phyloP scores from a whole-genome alignment of 1,284 basidiomycete genomes.

The Rhodotorula sp. region DNA sequence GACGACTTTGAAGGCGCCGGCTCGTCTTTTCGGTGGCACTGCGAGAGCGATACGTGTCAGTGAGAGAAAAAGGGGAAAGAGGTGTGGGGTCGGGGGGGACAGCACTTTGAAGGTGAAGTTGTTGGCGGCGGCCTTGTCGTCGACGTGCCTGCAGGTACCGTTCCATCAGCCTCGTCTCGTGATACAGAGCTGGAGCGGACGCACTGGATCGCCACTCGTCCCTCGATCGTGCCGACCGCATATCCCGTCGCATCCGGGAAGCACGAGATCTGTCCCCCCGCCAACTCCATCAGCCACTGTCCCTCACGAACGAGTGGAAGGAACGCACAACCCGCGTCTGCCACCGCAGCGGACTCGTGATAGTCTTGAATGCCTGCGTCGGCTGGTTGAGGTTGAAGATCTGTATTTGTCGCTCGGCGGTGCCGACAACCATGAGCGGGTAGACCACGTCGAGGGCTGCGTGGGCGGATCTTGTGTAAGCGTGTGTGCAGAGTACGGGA shows the following conservation, averaged over 20 bases:
- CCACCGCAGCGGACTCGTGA: conserved; percentile 84
- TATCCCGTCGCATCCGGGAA: conserved; percentile 80
- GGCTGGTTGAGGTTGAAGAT: conserved; percentile 85
- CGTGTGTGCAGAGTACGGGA: conserved; percentile 39
- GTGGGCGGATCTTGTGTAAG: conserved; percentile 29
- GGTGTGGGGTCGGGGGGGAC: neutral
- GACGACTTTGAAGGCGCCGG: conserved; percentile 50
- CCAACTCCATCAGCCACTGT: neutral
- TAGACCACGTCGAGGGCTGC: conserved; percentile 72
- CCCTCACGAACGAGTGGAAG: too few relatives aligned
- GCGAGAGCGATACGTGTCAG: neutral
- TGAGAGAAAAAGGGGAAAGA: too few relatives aligned
- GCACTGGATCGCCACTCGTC: conserved; percentile 92
- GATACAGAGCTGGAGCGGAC: conserved; percentile 46
- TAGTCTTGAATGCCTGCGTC: conserved; percentile 70
- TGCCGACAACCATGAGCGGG: conserved; percentile 90
- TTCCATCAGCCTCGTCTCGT: neutral
- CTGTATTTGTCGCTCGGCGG: conserved; percentile 84
- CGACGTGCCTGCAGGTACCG: conserved; percentile 62
- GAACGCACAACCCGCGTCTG: conserved; percentile 71
- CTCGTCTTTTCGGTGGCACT: conserved; percentile 40
- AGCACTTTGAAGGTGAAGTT: conserved; percentile 92
- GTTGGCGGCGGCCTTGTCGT: conserved; percentile 61
- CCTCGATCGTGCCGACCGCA: conserved; percentile 91
- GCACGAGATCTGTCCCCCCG: conserved; percentile 60